Conservation (phyloP, 768 basidiomycete genomes). For the Daedaleopsis sinensis region DNA sequence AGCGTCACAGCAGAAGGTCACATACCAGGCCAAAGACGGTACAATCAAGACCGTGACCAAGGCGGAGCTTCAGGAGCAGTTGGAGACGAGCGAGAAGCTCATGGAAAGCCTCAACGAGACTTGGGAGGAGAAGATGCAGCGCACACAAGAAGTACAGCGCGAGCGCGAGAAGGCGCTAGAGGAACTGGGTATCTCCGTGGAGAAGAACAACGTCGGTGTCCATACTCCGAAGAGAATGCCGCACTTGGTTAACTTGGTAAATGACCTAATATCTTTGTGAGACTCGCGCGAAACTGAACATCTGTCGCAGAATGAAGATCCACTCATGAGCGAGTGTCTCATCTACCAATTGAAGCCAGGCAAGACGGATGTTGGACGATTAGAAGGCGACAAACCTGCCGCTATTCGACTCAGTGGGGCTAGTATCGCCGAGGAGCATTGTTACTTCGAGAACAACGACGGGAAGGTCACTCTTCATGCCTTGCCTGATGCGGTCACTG, state of each 20-base stretch:
- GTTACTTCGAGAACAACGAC: slow-evolving; percentile 84
- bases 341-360: slow-evolving; percentile 92
- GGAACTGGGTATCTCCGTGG: slow-evolving; percentile 96
- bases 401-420: slow-evolving; percentile 93
- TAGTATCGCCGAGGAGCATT: slow-evolving; percentile 92
- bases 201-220: slow-evolving; percentile 95
- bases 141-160: slow-evolving; percentile 93
- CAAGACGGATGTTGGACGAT: slow-evolving; percentile 83
- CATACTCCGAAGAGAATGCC: slow-evolving; percentile 99
- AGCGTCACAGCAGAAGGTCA: slow-evolving; percentile 93
- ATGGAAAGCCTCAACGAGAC: slow-evolving; percentile 94
- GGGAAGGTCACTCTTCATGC: slow-evolving; percentile 85
- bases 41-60: slow-evolving; percentile 95
- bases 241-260: slow-evolving; percentile 89
- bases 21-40: slow-evolving; percentile 91
- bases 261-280: slow-evolving; percentile 37
- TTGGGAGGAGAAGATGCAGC: slow-evolving; percentile 92
- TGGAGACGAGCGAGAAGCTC: slow-evolving; percentile 92
- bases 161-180: slow-evolving; percentile 98
- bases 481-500: slow-evolving; percentile 81
- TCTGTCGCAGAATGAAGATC: slow-evolving; percentile 49
- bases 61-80: slow-evolving; percentile 95
- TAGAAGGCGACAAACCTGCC: slow-evolving; percentile 79
- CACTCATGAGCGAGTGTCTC: slow-evolving; percentile 94
- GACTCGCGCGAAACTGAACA: background rate